Evolutionary conservation across 345 rosid species (phyloP).

Genomic region (Salix suchowensis): DNA sequence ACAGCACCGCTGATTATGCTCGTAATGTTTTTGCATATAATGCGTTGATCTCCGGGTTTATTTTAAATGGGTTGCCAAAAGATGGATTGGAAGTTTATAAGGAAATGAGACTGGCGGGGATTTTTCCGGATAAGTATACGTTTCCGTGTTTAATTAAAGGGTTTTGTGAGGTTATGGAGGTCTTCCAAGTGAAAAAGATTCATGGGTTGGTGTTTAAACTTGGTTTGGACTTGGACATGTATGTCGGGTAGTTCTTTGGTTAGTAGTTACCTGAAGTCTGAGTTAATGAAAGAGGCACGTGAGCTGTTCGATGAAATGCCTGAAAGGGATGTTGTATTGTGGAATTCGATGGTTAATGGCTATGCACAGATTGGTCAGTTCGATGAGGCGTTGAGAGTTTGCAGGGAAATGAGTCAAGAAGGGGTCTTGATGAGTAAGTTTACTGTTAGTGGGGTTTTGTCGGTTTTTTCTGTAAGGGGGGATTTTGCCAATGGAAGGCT

Average conservation of each 20-base stretch:
- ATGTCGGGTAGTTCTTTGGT: conserved; percentile 53
- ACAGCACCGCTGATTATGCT: conserved; percentile 6
- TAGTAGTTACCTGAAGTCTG: conserved; percentile 36
- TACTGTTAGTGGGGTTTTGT: background rate
- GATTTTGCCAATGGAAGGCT: background rate
- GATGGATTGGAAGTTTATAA: conserved; percentile 38
- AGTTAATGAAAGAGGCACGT: conserved; percentile 20
- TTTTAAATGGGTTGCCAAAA: conserved; percentile 32
- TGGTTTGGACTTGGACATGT: conserved; percentile 48
- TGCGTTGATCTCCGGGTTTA: conserved; percentile 52
- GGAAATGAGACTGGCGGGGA: conserved; percentile 39
- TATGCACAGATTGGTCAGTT: conserved; percentile 1
- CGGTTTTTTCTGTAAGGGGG: background rate
- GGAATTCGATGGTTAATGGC: conserved; percentile 2
- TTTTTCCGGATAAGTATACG: conserved; percentile 54
- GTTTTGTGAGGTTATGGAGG: conserved; percentile 38
- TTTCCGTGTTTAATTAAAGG: conserved; percentile 60
- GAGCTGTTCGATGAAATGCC: conserved; percentile 6
- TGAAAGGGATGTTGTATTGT: conserved; percentile 2
- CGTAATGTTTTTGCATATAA: conserved; percentile 48
- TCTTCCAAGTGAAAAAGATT: conserved; percentile 41
- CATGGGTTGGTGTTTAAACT: conserved; percentile 51
- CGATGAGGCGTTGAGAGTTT: background rate
- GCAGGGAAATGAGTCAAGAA: background rate
- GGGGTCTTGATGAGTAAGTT: background rate